Conservation (phyloP, 2,329 filamentous ascomycete genomes). For the Neobulgaria alba region DNA sequence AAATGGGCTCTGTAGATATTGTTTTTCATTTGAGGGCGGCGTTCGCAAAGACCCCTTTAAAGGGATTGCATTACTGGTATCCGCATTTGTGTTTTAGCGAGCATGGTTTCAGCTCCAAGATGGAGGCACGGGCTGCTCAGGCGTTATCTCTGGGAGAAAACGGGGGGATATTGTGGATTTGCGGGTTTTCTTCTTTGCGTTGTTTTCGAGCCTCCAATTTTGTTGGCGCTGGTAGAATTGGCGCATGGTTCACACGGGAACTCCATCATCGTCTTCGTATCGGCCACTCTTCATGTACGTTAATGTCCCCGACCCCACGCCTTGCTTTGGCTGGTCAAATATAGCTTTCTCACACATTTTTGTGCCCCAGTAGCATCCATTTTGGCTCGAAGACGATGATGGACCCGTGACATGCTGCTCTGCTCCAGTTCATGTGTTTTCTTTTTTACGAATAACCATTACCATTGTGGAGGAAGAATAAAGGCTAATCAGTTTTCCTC, state of each 20-base stretch:
- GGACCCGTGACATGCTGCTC: conserved; percentile 45
- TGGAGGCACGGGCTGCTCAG: conserved; percentile 29
- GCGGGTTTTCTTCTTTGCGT: conserved; percentile 19
- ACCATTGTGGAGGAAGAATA: not conserved
- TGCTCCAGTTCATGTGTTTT: conserved; percentile 1
- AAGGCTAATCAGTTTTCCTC: conserved; percentile 18
- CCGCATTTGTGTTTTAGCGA: conserved; percentile 38
- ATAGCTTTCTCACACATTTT: conserved; percentile 38
- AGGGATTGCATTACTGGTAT: conserved; percentile 26
- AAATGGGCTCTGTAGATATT: conserved; percentile 25
- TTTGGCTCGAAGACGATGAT: conserved; percentile 50
- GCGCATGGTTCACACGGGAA: conserved; percentile 38
- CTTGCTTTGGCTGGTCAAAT: conserved; percentile 38
- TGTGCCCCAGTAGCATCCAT: conserved; percentile 30
- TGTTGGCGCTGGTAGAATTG: conserved; percentile 18
- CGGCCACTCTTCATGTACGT: conserved; percentile 52
- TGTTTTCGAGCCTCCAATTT: conserved; percentile 16
- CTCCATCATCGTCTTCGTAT: conserved; percentile 64
- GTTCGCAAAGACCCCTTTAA: conserved; percentile 23
- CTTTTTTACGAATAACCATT: not conserved
- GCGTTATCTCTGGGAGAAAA: conserved; percentile 26
- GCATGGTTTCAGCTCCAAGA: conserved; percentile 36
- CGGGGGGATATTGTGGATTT: conserved; percentile 23
- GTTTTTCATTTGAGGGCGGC: conserved; percentile 26
- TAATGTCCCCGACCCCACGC: conserved; percentile 41